Evolutionary conservation across 257 asterid genomes (phyloP), one percentile per base, ranked within the genome.

Genomic region (Nicotiana sylvestris): DNA sequence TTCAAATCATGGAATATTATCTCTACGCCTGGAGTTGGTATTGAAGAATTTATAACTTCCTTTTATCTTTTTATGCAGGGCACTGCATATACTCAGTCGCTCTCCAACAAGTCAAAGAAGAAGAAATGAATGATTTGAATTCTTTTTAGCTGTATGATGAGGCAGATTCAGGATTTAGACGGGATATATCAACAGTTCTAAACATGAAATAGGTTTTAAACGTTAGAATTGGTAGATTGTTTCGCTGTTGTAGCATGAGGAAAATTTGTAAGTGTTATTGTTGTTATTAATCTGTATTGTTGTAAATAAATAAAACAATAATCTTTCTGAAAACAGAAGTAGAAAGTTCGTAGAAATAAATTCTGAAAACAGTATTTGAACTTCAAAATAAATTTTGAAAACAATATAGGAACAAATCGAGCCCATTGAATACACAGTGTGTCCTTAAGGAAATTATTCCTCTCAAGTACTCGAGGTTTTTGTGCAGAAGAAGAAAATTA

Each of bases 31-130:
- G 64, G 15, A 74, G 62, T 51, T 74, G 46, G 64, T 12, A 49
- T 49, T 27, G 62, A 74, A 66, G 13, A 66, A 12, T 32, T 74
- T 0, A 1, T 6, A 16, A 62, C 32, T 62, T 43, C 37, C 93
- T 74, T 21, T 58, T 72, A 62, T 74, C 39, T 51, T 49, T 27
- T 51, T 74, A 27, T 74, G 39, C 80, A 94, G 98, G 99, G 99
- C 62, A 96, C 99, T 78, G 96, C 98, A 2, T 94, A 89, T 76
- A 56, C 95, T 83, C 95, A 88, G 65, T 89, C 98, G 74, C 84
- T 15, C 85, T 49, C 92, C 79, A 90, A 51, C 64, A 74, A 96
- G 86, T 89, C 90, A 12, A 95, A 92, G 97, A 96, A 94, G 93
- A 95, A 94, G 93, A 95, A 93, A 91, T 95, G 90, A 74, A 90